Evolutionary conservation across 305 asterid species (phyloP), one percentile per base, ranked within the genome.

Genomic region (Fraxinus albicans): DNA sequence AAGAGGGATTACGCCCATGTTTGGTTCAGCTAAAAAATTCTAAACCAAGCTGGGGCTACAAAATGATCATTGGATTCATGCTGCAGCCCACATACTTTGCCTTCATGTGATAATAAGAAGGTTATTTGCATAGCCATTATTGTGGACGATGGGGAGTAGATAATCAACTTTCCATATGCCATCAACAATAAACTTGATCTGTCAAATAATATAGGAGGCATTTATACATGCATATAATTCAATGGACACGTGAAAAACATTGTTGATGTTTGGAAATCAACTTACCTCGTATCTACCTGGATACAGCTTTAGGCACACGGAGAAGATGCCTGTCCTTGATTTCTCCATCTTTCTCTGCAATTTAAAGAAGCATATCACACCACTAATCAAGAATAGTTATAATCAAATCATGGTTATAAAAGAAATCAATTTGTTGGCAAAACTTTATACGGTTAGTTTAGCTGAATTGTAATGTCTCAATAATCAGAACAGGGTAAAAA

Each of bases 131-230:
- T 89, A 82, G 7, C 98, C 98, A 40, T 90, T 88, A 83, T 82
- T 91, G 82, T 86, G 72, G 76, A 90, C 88, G 5, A 86, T 83
- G 47, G 98, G 97, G 79, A 97, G 94, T 76, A 94, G 90, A 35
- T 95, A 96, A 86, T 96, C 99, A 47, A 89, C 82, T 88, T 82
- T 90, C 99, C 99, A 96, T 84, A 75, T 55, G 73, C 99, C 99
- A 81, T 96, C 98, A 77, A 96, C 98, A 82, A 96, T 90, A 73
- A 94, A 96, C 87, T 96, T 96, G 86, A 96, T 93, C 99, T 94
- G 96, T 84, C 87, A 38, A 63, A 75, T 44, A 58, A 77, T 73
- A 35, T 58, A 80, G 19, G 40, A 29, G 38, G 76, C 76, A 10
- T 69, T 69, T 27, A 27, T 29, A 29, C 4, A 50, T 38, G 42